Base-by-base conservation (phyloP, 805 yeast genomes). In the Pachysolen tannophilus region DNA sequence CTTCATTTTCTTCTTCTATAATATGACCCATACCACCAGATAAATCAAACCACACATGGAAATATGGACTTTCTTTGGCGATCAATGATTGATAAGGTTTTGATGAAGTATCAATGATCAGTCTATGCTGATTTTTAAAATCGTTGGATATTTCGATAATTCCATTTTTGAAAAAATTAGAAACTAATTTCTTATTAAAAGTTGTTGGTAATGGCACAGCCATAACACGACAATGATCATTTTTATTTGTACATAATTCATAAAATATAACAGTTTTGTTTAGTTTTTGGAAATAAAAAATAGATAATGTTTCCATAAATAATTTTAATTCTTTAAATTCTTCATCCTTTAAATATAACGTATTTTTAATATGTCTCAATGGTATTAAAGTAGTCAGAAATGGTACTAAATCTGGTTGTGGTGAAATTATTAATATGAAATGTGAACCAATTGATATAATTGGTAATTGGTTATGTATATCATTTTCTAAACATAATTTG, bases 21-120 rank as follows among this genome's bases (percentile, higher is more conserved):
- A 71, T 66, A 45, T 69, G 76, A 2, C 72, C 77, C 27, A 65
- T 33, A 0, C 77, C 76, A 15, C 74, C 75, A 31, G 63, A 58
- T 5, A 63, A 30, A 14, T 52, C 52, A 33, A 66, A 49, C 77
- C 77, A 71, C 6, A 65, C 69, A 43, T 70, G 76, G 45, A 65
- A 69, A 43, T 58, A 71, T 1, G 72, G 70, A 3, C 72, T 67
- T 34, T 69, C 70, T 31, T 63, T 58, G 4, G 72, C 70, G 17
- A 71, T 55, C 10, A 53, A 45, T 4, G 50, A 40, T 21, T 58
- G 49, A 32, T 52, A 47, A 10, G 43, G 31, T 6, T 38, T 42
- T 9, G 41, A 38, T 9, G 55, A 31, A 0, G 75, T 67, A 28
- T 66, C 62, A 11, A 71, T 59, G 6, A 69, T 44, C 2, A 49